Evolutionary conservation across 2,329 filamentous ascomycete species (phyloP).

Genomic region (Cladosporium halotolerans): DNA sequence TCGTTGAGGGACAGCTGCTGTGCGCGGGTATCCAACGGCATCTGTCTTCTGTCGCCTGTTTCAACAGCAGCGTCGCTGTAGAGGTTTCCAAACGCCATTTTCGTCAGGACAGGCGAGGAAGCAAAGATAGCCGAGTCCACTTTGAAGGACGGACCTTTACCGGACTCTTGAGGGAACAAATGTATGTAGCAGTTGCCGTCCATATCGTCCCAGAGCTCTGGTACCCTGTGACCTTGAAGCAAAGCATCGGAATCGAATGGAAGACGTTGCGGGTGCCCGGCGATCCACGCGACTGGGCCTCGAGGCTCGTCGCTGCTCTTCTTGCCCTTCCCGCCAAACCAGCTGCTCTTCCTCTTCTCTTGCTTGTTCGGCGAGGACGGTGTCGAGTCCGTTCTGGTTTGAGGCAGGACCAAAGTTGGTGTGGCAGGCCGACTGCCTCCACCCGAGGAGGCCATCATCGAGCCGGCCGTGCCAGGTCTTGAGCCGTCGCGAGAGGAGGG

Average conservation of each 20-base stretch:
- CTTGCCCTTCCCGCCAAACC: conserved; percentile 28
- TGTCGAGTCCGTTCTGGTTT: conserved; percentile 8
- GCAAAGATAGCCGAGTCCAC: conserved; percentile 54
- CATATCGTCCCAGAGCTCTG: conserved; percentile 55
- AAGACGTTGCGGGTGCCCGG: conserved; percentile 51
- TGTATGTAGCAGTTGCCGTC: conserved; percentile 58
- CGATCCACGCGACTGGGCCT: conserved; percentile 50
- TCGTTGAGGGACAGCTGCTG: conserved; percentile 25
- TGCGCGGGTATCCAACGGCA: conserved; percentile 23
- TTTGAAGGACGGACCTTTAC: conserved; percentile 54
- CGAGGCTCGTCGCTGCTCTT: conserved; percentile 29
- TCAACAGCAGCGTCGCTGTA: conserved; percentile 34
- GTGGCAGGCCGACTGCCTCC: conserved; percentile 19
- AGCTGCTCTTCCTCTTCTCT: conserved; percentile 27
- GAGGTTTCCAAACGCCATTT: conserved; percentile 49
- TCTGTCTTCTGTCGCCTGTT: conserved; percentile 28
- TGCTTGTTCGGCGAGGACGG: conserved; percentile 13
- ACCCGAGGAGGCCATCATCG: conserved; percentile 9
- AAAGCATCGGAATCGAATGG: conserved; percentile 50
- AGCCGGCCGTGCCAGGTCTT: conserved; percentile 17
- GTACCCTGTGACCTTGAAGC: conserved; percentile 46
- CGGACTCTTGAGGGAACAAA: conserved; percentile 52
- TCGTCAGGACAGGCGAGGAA: conserved; percentile 50
- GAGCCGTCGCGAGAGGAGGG: conserved; percentile 18
- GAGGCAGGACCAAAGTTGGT: conserved; percentile 19